phyloP scores from a whole-genome alignment of 73 alveolate species.

The Tetrahymena malaccensis region DNA sequence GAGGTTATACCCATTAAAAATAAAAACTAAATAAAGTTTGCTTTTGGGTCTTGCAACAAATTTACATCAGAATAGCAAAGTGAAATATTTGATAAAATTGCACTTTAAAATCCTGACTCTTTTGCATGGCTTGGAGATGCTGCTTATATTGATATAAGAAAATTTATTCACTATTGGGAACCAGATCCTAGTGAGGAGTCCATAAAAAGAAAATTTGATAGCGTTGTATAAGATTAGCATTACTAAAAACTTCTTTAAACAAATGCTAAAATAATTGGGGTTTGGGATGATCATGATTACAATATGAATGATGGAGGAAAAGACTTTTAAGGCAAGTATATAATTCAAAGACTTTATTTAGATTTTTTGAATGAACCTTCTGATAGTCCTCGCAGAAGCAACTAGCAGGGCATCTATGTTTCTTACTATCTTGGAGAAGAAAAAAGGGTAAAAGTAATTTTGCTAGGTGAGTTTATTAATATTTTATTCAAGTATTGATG shows the following conservation, averaged over 20 bases:
- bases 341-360: constrained; percentile 32
- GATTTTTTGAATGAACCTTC: constrained; percentile 52
- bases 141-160: constrained; percentile 36
- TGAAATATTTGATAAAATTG: constrained; percentile 14
- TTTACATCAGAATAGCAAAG: constrained; percentile 7
- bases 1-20: not conserved
- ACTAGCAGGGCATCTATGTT: constrained; percentile 44
- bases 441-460: constrained; percentile 22
- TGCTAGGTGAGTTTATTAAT: not conserved
- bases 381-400: constrained; percentile 22
- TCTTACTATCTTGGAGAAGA: constrained; percentile 21
- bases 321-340: constrained; percentile 9
- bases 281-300: constrained; percentile 73
- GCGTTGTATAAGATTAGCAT: constrained; percentile 4
- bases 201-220: constrained; percentile 4
- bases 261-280: constrained; percentile 31
- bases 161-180: not conserved
- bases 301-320: constrained; percentile 44
- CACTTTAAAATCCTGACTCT: constrained; percentile 2
- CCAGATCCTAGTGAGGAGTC: constrained; percentile 10
- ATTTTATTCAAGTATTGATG: too few relatives aligned
- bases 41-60: constrained; percentile 33
- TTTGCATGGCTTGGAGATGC: constrained; percentile 53
- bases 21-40: not conserved
- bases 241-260: constrained; percentile 12